These are phyloP conservation scores for Prunus persica DNA, from an alignment of 306 rosid genomes.

Conservation along the genomic window Prunus_persica_NCBIv2 NC_034010.1:20523001-20523500, in stretches of 20 bases:
- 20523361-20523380: too few species aligned
- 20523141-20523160: slow-evolving; percentile 7
- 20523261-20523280: background rate
- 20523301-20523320: background rate
- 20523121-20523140: slow-evolving; percentile 31
- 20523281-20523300: background rate
- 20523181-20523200: background rate
- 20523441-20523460: too few species aligned
- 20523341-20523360: background rate
- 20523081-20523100: slow-evolving; percentile 27
- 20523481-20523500: too few species aligned
- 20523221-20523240: background rate
- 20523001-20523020: slow-evolving; percentile 95
- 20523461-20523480: too few species aligned
- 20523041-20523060: slow-evolving; percentile 71
- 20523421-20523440: too few species aligned
- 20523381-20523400: too few species aligned
- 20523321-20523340: background rate
- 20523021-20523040: slow-evolving; percentile 80
- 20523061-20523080: slow-evolving; percentile 80
- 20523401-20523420: too few species aligned
- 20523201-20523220: background rate
- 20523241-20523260: background rate
- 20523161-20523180: background rate
- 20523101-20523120: slow-evolving; percentile 22